A percentile compares a stretch with the other conserved stretches of the same genome.
Evolutionary conservation across 2,329 filamentous ascomycete genomes (phyloP).

Genomic region (Coniochaeta sp.): DNA sequence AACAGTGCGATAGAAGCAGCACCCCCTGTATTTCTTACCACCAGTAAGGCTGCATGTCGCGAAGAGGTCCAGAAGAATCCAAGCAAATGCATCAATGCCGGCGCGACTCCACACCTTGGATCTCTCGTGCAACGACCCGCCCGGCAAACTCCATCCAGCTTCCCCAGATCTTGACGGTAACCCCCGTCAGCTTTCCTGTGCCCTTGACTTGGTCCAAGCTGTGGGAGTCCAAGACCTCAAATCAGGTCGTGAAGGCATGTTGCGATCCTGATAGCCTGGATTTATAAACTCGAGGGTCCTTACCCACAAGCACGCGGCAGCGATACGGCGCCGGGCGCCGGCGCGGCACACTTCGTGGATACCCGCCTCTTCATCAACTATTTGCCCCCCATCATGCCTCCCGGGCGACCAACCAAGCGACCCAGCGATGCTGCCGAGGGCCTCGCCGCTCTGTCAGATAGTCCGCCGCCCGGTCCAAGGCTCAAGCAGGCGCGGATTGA

Average conservation of each 20-base stretch:
- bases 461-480: constrained; percentile 24
- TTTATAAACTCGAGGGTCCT: background rate
- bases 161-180: constrained; percentile 13
- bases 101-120: background rate
- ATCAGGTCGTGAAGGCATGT: background rate
- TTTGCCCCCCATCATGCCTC: constrained; percentile 25
- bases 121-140: background rate
- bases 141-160: background rate
- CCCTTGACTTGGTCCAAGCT: background rate
- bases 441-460: constrained; percentile 19
- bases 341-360: constrained; percentile 9
- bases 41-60: background rate
- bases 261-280: background rate
- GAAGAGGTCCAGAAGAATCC: too few species aligned
- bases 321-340: constrained; percentile 10
- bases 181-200: constrained; percentile 7
- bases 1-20: too few species aligned
- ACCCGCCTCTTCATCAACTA: constrained; percentile 3
- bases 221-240: background rate
- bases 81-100: too few species aligned
- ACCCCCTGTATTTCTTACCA: too few species aligned
- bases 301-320: constrained; percentile 1
- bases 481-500: constrained; percentile 43
- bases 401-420: constrained; percentile 35
- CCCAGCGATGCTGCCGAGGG: constrained; percentile 29